A percentile compares a stretch with the other conserved stretches of the same genome.
Conservation (phyloP, 1,284 basidiomycete species). For the Leccinum pallidistipes region DNA sequence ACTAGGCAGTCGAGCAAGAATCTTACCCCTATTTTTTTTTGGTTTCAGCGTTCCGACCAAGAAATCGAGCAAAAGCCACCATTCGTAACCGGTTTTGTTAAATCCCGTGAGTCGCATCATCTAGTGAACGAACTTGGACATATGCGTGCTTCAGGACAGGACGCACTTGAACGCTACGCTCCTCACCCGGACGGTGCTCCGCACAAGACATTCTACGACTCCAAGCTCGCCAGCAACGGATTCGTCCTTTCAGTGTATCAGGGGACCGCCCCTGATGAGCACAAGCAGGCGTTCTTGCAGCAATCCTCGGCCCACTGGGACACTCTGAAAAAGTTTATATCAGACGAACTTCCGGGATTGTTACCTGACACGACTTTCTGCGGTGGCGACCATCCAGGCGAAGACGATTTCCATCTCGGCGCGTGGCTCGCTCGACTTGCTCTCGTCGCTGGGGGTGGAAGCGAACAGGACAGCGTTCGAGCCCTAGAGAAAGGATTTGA, state of each 20-base stretch:
- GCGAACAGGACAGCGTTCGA: conserved; percentile 37
- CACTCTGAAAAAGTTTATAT: conserved; percentile 39
- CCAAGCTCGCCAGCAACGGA: conserved; percentile 50
- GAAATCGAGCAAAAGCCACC: conserved; percentile 48
- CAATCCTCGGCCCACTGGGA: conserved; percentile 43
- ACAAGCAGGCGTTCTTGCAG: conserved; percentile 43
- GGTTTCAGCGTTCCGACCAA: conserved; percentile 46
- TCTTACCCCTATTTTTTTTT: not conserved
- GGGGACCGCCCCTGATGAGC: conserved; percentile 37
- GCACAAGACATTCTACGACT: conserved; percentile 53
- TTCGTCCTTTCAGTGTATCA: conserved; percentile 46
- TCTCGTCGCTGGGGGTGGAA: conserved; percentile 36
- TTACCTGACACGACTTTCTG: conserved; percentile 49
- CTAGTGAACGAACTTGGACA: conserved; percentile 17
- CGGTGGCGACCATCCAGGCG: conserved; percentile 47
- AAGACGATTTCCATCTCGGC: conserved; percentile 55
- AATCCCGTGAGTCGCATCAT: conserved; percentile 43
- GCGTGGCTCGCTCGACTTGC: conserved; percentile 53
- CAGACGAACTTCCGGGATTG: conserved; percentile 40
- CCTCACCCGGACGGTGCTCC: conserved; percentile 42
- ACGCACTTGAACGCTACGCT: conserved; percentile 43
- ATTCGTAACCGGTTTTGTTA: conserved; percentile 42
- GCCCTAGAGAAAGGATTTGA: conserved; percentile 44
- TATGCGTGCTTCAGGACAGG: conserved; percentile 33
- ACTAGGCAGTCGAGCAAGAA: not conserved